Base-by-base conservation (phyloP, 2,329 filamentous ascomycete species). In the Alternaria atra region DNA sequence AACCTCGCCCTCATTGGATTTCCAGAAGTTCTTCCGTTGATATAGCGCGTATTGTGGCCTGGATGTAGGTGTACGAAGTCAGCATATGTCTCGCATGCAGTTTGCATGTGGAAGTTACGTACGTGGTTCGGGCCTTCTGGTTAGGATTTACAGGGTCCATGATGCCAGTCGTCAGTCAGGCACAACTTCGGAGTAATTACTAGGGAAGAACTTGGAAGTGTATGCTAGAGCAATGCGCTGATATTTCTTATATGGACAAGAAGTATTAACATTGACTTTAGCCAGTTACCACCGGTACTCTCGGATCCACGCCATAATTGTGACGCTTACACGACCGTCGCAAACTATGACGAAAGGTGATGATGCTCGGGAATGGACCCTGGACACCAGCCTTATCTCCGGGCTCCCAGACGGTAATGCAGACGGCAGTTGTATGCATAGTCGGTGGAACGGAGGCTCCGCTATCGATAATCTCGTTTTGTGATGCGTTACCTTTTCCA, bases 11-110 rank as follows among this genome's bases (percentile, higher is more conserved):
- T 84, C 79, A 56, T 87, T 87, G 35, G 76, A 74, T 52, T 82
- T 82, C 83, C 82, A 85, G 70, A 87, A 86, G 63, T 84, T 82
- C 58, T 87, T 81, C 13, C 84, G 80, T 67, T 87, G 85, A 67
- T 86, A 86, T 8, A 85, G 75, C 10, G 77, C 82, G 77, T 82
- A 87, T 74, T 87, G 83, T 10, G 84, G 84, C 20, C 20, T 20
- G 20, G 20, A 20, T 20, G 20, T 20, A 20, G 20, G 20, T 20
- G 20, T 20, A 20, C 20, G 20, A 20, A 20, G 20, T 20, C 20
- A 20, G 20, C 2, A 20, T 20, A 20, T 20, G 20, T 20, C 20
- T 20, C 20, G 20, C 20, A 20, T 20, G 20, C 20, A 20, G 20
- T 20, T 20, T 2, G 20, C 20, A 20, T 2, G 2, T 20, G 20